A percentile compares a stretch with the other conserved stretches of the same genome.
Conservation (phyloP, 2,329 filamentous ascomycete species). For the Fusarium miscanthi region DNA sequence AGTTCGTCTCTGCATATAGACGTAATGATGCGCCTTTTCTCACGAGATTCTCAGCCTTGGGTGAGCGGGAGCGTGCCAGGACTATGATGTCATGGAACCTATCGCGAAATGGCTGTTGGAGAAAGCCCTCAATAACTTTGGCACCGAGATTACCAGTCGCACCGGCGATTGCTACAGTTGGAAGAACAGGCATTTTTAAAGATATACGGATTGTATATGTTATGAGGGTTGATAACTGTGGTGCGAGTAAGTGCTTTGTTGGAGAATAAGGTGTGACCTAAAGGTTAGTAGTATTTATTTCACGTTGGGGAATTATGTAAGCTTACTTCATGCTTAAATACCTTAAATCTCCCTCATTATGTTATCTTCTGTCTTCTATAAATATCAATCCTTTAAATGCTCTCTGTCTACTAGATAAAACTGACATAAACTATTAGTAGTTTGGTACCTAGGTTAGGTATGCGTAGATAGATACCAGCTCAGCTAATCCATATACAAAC, state of each 20-base stretch:
- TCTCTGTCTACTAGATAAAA: too few species aligned
- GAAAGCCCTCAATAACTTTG: background rate
- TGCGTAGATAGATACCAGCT: background rate
- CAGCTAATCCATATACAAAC: background rate
- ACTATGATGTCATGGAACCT: slow-evolving; percentile 1
- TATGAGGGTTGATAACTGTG: background rate
- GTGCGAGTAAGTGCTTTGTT: background rate
- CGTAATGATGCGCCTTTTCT: background rate
- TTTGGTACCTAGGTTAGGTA: background rate
- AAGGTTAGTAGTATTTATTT: background rate
- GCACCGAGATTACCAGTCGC: slow-evolving; percentile 1
- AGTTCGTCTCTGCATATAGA: background rate
- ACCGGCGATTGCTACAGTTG: slow-evolving; percentile 1
- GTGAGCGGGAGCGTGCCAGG: background rate
- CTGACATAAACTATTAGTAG: background rate
- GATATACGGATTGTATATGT: background rate
- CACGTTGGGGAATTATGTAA: background rate
- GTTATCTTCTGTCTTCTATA: background rate
- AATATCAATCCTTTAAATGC: rapidly evolving
- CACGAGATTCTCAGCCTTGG: background rate
- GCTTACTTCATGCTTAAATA: background rate
- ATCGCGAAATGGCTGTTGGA: slow-evolving; percentile 1
- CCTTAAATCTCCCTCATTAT: background rate
- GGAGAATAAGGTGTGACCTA: background rate
- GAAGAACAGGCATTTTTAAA: background rate